Percentiles rank a stretch among this genome's conserved stretches.
These are phyloP conservation scores for Zizania palustris DNA, from an alignment of 202 grass and related monocot species.

Conservation along the genomic window DNA sequence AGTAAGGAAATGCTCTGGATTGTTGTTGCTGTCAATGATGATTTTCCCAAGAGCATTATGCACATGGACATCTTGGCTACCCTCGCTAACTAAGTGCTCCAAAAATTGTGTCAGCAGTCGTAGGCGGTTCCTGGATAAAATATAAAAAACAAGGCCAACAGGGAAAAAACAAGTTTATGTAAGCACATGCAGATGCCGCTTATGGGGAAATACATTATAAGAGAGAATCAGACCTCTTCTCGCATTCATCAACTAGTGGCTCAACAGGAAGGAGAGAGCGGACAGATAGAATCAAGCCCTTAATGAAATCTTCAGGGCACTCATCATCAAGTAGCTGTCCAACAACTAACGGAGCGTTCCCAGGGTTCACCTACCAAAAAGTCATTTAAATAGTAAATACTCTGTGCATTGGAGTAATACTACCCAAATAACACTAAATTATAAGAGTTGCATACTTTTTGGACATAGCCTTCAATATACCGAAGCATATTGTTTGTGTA, in stretches of 20 bases:
- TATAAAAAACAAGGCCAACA: constrained; percentile 38
- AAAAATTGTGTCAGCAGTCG: constrained; percentile 85
- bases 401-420: not conserved
- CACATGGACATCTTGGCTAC: constrained; percentile 98
- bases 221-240: constrained; percentile 76
- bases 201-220: not conserved
- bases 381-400: too few relatives aligned
- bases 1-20: constrained; percentile 96
- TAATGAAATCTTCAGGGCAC: constrained; percentile 98
- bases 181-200: not conserved
- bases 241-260: constrained; percentile 89
- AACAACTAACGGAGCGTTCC: constrained; percentile 89
- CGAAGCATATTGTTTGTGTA: constrained; percentile 98
- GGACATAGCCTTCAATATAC: constrained; percentile 97
- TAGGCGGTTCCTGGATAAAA: constrained; percentile 78
- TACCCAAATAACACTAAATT: constrained; percentile 16
- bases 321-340: constrained; percentile 95
- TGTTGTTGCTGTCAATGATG: constrained; percentile 98
- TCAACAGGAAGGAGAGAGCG: constrained; percentile 96
- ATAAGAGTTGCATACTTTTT: constrained; percentile 62
- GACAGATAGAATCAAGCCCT: constrained; percentile 97
- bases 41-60: constrained; percentile 98
- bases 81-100: constrained; percentile 92
- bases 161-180: not conserved
- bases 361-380: constrained; percentile 79